phyloP scores from a whole-genome alignment of 179 eudicot species.

The Corrigiola litoralis region DNA sequence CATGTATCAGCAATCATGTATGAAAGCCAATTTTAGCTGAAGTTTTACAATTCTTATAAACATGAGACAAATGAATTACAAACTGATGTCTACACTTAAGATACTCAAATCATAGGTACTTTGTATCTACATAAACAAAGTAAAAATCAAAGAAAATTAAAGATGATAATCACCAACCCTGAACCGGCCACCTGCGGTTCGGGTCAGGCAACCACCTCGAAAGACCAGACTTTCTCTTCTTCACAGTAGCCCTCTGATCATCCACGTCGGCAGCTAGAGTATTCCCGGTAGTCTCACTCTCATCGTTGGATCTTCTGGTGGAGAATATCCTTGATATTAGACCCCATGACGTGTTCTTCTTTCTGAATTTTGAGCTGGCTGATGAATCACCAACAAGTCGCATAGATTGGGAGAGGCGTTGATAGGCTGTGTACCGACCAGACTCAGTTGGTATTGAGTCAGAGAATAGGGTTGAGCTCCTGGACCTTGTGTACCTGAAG shows the following conservation, averaged over 20 bases:
- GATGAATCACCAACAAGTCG: not conserved
- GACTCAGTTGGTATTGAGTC: constrained; percentile 27
- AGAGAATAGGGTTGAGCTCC: constrained; percentile 22
- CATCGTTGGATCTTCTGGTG: constrained; percentile 1
- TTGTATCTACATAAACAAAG: too few species aligned
- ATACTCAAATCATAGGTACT: too few species aligned
- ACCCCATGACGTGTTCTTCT: constrained; percentile 17
- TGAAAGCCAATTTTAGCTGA: too few species aligned
- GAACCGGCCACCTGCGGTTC: too few species aligned
- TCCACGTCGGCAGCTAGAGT: not conserved
- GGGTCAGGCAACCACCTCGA: too few species aligned
- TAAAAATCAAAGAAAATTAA: too few species aligned
- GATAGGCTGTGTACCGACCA: constrained; percentile 18
- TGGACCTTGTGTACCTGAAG: constrained; percentile 18
- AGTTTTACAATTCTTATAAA: too few species aligned
- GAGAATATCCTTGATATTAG: constrained; percentile 21
- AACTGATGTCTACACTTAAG: too few species aligned
- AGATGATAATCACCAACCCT: too few species aligned
- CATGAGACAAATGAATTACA: too few species aligned
- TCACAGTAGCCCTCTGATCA: not conserved
- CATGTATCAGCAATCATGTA: too few species aligned
- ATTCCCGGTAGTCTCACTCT: not conserved
- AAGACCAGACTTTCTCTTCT: constrained; percentile 4
- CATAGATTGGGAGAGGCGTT: constrained; percentile 26
- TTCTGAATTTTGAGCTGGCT: not conserved